These are phyloP conservation scores for Coemansia umbellata DNA, from an alignment of 192 early-diverging fungal genomes.

Conservation along the genomic window DNA sequence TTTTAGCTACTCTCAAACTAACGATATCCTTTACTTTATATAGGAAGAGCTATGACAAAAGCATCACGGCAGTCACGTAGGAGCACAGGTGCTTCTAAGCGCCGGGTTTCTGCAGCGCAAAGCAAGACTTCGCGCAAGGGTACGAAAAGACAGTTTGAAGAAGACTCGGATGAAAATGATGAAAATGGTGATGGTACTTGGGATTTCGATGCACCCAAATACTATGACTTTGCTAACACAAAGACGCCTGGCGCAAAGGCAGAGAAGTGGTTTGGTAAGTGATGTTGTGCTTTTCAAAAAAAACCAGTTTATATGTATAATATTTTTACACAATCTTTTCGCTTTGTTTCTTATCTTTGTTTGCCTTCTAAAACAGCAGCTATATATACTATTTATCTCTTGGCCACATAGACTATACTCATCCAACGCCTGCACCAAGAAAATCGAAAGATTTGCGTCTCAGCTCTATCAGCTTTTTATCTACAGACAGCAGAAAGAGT, in stretches of 20 bases:
- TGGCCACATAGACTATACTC: constrained; percentile 33
- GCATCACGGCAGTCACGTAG: constrained; percentile 21
- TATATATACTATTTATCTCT: background rate
- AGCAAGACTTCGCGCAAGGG: constrained; percentile 14
- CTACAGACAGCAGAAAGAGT: constrained; percentile 21
- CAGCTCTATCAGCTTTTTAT: constrained; percentile 15
- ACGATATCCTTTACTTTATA: background rate
- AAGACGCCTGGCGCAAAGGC: constrained; percentile 36
- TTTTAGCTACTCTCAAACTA: background rate
- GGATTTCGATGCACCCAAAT: constrained; percentile 49
- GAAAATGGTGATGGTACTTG: constrained; percentile 13
- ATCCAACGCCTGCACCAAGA: constrained; percentile 39
- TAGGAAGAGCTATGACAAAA: constrained; percentile 25
- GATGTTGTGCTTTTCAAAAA: background rate
- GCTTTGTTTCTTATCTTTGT: too few relatives aligned
- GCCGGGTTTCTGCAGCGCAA: background rate
- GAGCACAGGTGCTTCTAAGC: constrained; percentile 1
- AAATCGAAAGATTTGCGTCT: constrained; percentile 9
- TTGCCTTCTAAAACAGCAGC: background rate
- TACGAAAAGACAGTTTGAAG: background rate
- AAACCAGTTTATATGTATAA: too few relatives aligned
- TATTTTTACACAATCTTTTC: too few relatives aligned
- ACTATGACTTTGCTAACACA: constrained; percentile 42
- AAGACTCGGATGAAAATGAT: background rate
- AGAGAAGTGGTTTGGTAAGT: constrained; percentile 52